These are phyloP conservation scores for Linnemannia schmuckeri DNA, from an alignment of 192 early-diverging fungal genomes.

Conservation along the genomic window DNA sequence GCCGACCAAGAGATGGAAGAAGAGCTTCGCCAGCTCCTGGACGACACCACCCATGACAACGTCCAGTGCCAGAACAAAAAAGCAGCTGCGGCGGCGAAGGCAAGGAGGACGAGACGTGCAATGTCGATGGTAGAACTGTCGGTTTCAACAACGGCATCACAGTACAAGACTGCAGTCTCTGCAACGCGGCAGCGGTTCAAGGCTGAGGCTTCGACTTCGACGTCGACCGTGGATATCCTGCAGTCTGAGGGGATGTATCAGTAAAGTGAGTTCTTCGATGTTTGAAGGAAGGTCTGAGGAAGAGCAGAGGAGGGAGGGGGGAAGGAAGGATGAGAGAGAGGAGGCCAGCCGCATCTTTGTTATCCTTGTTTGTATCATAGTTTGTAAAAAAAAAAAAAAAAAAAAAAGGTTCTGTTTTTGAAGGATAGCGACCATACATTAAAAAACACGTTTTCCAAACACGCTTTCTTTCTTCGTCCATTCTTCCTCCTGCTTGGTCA, in stretches of 20 bases:
- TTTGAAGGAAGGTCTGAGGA: background rate
- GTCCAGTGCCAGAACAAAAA: background rate
- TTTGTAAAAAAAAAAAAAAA: background rate
- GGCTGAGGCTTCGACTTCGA: background rate
- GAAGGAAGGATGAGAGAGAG: background rate
- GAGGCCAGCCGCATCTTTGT: background rate
- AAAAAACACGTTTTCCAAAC: background rate
- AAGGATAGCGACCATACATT: background rate
- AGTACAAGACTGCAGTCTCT: background rate
- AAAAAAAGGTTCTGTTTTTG: background rate
- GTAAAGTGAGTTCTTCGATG: constrained; percentile 9
- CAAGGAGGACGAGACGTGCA: background rate
- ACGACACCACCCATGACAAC: background rate
- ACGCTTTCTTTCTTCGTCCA: too few species aligned
- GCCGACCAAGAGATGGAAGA: constrained; percentile 16
- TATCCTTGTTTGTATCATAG: background rate
- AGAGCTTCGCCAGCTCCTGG: background rate
- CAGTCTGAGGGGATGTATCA: constrained; percentile 17
- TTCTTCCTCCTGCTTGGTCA: too few species aligned
- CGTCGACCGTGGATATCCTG: background rate
- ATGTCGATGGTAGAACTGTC: constrained; percentile 25
- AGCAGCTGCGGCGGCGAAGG: background rate
- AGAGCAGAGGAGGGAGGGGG: background rate
- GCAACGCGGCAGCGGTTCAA: background rate
- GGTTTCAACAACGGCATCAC: background rate